Percentiles rank a stretch among this genome's conserved stretches.
phyloP scores from a whole-genome alignment of 1,139 yeast species.

The Nadsonia starkeyi-henricii region DNA sequence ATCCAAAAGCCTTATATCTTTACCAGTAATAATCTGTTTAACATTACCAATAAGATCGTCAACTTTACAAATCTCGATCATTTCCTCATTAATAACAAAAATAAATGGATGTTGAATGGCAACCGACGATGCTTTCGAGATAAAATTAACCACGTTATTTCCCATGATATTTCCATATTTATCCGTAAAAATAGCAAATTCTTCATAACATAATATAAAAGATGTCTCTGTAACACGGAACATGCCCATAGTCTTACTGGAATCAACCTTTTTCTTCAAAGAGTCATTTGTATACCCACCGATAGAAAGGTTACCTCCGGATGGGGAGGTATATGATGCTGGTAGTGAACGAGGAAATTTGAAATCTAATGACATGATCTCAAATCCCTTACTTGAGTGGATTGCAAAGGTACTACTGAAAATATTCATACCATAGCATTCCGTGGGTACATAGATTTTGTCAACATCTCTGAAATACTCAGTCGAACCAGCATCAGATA shows the following conservation, averaged over 20 bases:
- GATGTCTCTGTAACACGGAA: conserved; percentile 43
- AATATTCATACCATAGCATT: conserved; percentile 24
- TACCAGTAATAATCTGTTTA: conserved; percentile 63
- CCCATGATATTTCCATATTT: conserved; percentile 50
- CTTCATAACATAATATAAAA: conserved; percentile 55
- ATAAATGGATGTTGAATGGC: conserved; percentile 46
- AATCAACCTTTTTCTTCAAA: conserved; percentile 16
- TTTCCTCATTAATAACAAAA: conserved; percentile 50
- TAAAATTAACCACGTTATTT: conserved; percentile 43
- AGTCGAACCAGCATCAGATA: conserved; percentile 17
- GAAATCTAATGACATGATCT: conserved; percentile 49
- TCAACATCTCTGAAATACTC: conserved; percentile 27
- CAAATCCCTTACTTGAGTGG: conserved; percentile 57
- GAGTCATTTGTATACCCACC: conserved; percentile 7
- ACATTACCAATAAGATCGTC: conserved; percentile 32
- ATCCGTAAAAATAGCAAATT: conserved; percentile 59
- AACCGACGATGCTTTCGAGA: conserved; percentile 45
- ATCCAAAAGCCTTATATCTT: conserved; percentile 37
- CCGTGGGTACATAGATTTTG: conserved; percentile 20
- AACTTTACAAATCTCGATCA: conserved; percentile 54
- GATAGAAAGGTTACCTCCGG: background rate
- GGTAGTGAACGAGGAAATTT: conserved; percentile 31
- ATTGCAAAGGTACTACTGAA: conserved; percentile 39
- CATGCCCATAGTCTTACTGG: conserved; percentile 43
- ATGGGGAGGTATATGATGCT: conserved; percentile 8